A percentile compares a stretch with the other conserved stretches of the same genome.
Conservation (phyloP, 108 stramenopile genomes). For the Mediolabrus comicus region DNA sequence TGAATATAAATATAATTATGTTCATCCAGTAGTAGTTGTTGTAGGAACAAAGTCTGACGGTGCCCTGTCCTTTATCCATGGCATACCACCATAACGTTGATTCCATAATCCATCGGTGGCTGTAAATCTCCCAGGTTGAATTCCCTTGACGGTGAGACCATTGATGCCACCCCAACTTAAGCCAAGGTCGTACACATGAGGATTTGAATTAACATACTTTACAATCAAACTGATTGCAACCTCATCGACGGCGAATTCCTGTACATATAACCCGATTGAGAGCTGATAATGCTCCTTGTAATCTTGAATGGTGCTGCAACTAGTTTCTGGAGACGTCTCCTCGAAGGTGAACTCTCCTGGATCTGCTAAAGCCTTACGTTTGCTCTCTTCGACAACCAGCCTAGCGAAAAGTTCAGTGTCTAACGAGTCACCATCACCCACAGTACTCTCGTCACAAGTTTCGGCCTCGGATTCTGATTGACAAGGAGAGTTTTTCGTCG, state of each 20-base stretch:
- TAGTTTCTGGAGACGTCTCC: conserved; percentile 5
- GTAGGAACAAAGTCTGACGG: background rate
- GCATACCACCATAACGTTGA: conserved; percentile 34
- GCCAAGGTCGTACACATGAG: conserved; percentile 67
- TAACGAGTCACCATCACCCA: conserved; percentile 32
- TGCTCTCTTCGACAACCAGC: conserved; percentile 26
- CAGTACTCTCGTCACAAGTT: conserved; percentile 41
- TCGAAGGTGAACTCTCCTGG: conserved; percentile 26
- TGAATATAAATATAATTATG: no score
- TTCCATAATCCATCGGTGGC: conserved; percentile 80
- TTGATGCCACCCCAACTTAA: conserved; percentile 88
- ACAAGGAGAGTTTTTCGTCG: background rate
- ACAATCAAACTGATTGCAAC: conserved; percentile 66
- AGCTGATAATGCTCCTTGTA: conserved; percentile 74
- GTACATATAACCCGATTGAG: conserved; percentile 77
- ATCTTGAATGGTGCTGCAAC: conserved; percentile 61
- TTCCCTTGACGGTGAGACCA: conserved; percentile 77
- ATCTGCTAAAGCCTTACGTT: conserved; percentile 16
- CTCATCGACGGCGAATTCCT: conserved; percentile 88
- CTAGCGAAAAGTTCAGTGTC: conserved; percentile 38
- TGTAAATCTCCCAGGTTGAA: conserved; percentile 78
- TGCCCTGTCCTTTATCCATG: conserved; percentile 31
- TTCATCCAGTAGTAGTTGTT: no score
- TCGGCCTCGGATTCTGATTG: conserved; percentile 25
- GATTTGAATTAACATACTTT: conserved; percentile 65